Base-by-base conservation (phyloP, 306 rosid genomes). In the Begonia masoniana region DNA sequence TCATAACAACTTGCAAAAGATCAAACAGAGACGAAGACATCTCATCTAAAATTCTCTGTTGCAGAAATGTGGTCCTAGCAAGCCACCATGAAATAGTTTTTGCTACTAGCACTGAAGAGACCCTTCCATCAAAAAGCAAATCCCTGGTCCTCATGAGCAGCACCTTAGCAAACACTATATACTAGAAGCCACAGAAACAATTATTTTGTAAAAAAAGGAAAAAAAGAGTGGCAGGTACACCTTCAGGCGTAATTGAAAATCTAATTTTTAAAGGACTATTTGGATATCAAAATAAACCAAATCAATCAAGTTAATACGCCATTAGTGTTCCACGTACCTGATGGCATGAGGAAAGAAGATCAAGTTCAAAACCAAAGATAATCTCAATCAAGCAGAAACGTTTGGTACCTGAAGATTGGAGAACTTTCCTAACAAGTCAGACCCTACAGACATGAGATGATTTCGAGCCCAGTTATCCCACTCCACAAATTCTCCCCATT, bases 401-500 rank as follows among this genome's bases (percentile, higher is more conserved):
- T 31, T 5, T 31, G 48, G 12, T 71, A 85, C 97, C 97, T 91
- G 97, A 73, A 78, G 73, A 78, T 76, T 75, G 9, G 83, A 69
- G 69, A 85, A 79, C 78, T 78, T 91, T 21, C 94, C 95, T 21
- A 82, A 84, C 77, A 91, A 73, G 62, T 85, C 92, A 65, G 96
- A 91, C 56, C 97, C 97, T 58, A 83, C 73, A 57, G 85, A 62
- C 95, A 85, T 91, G 19, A 91, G 74, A 68, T 91, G 89, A 67
- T 85, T 79, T 3, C 91, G 81, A 12, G 97, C 94, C 95, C 95
- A 91, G 62, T 59, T 68, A 21, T 85, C 88, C 94, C 91, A 91
- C 56, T 78, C 88, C 24, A 39, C 59, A 41, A 39, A 50, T 12
- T 70, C 54, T 53, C 46, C 80, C 45, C 48, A 60, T 42, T 39